Evolutionary conservation across 2,329 filamentous ascomycete genomes (phyloP), one percentile per base, ranked within the genome.

Genomic region (Pyrenophora tritici-repentis): DNA sequence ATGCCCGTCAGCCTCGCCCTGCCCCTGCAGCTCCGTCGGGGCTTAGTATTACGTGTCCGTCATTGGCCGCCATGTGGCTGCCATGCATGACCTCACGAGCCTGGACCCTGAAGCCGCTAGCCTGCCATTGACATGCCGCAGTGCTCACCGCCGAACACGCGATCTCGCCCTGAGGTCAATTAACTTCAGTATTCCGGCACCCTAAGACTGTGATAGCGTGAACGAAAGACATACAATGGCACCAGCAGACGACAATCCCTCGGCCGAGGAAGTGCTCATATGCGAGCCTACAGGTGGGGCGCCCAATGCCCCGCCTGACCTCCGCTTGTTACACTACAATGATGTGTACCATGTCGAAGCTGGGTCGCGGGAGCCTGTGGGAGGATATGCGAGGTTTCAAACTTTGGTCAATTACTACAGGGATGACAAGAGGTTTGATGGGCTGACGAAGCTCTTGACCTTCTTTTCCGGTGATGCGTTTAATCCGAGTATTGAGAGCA

Each of bases 401-500:
- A 87, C 86, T 3, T 77, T 94, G 20, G 81, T 87, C 59, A 86
- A 90, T 52, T 81, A 92, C 71, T 96, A 96, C 68, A 85, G 85
- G 42, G 73, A 82, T 2, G 80, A 83, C 42, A 72, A 81, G 35
- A 78, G 78, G 42, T 94, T 84, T 68, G 71, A 79, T 41, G 83
- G 76, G 14, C 86, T 90, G 68, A 78, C 90, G 1, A 78, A 82
- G 33, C 75, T 91, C 3, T 68, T 95, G 42, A 92, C 90, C 1
- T 81, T 96, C 61, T 97, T 96, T 74, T 96, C 91, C 2, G 91
- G 91, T 32, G 92, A 96, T 80, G 91, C 88, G 8, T 97, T 94
- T 75, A 96, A 96, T 70, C 91, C 92, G 0, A 93, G 89, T 63
- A 76, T 96, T 51, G 91, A 96, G 74, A 93, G 88, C 65, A 89